Conservation (phyloP, 1,284 basidiomycete genomes). For the Sporisorium sorghi region DNA sequence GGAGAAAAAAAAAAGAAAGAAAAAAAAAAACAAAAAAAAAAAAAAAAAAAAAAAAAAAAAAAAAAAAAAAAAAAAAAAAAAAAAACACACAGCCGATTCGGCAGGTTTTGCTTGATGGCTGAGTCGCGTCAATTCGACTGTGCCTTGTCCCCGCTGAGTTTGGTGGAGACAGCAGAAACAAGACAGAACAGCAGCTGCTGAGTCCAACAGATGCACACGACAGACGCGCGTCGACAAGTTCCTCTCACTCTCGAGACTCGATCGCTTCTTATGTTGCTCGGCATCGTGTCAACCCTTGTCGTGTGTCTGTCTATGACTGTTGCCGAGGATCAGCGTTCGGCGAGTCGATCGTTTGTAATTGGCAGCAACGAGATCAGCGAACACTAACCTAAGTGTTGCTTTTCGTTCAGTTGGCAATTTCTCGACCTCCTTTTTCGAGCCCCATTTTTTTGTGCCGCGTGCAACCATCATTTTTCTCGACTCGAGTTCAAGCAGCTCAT, state of each 20-base stretch:
- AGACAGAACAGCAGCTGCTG: not conserved
- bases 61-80: too few species aligned
- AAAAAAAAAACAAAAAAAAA: too few species aligned
- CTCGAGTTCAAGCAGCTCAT: too few species aligned
- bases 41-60: too few species aligned
- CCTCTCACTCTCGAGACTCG: not conserved
- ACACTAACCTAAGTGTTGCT: not conserved
- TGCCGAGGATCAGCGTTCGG: not conserved
- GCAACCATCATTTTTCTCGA: not conserved
- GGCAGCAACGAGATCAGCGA: too few species aligned
- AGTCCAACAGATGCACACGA: not conserved
- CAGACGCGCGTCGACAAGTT: not conserved
- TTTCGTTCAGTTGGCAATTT: not conserved
- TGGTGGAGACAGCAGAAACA: not conserved
- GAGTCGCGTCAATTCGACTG: not conserved
- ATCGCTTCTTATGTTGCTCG: not conserved
- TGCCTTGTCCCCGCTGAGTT: not conserved
- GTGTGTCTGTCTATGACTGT: not conserved
- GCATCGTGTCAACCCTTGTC: not conserved
- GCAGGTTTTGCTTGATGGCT: too few species aligned
- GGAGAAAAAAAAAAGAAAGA: too few species aligned
- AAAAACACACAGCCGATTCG: too few species aligned
- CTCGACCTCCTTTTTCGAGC: conserved; percentile 1
- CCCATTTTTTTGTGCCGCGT: not conserved
- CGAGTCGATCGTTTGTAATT: not conserved